Percentiles rank a stretch among this genome's conserved stretches.
Conservation (phyloP, 768 basidiomycete species). For the Tylopilus felleus region DNA sequence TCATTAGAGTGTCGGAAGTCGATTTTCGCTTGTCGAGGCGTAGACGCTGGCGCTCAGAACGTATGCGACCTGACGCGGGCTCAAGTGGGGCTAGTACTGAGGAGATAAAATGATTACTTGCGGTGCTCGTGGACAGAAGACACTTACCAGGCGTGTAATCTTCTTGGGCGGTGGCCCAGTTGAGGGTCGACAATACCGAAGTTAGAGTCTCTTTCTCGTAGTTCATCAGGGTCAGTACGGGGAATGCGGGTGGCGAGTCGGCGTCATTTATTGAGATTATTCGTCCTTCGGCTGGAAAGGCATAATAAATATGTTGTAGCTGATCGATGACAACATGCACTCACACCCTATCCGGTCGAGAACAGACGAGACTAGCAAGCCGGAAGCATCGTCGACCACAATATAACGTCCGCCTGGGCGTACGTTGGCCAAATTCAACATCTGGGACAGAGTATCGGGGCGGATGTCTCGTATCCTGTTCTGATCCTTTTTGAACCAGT, state of each 20-base stretch:
- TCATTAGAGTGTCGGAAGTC: slow-evolving; percentile 57
- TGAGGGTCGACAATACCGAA: slow-evolving; percentile 62
- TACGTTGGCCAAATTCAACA: slow-evolving; percentile 79
- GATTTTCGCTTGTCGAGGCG: slow-evolving; percentile 76
- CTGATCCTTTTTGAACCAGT: slow-evolving; percentile 86
- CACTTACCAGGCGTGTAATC: slow-evolving; percentile 63
- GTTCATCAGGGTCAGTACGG: slow-evolving; percentile 82
- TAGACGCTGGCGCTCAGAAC: slow-evolving; percentile 68
- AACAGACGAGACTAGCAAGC: slow-evolving; percentile 79
- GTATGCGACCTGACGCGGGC: slow-evolving; percentile 52
- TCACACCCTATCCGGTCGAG: slow-evolving; percentile 84
- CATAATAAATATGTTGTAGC: not conserved
- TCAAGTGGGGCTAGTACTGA: slow-evolving; percentile 61
- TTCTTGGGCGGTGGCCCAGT: slow-evolving; percentile 88
- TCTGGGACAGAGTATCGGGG: slow-evolving; percentile 83
- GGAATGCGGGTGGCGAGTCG: slow-evolving; percentile 91
- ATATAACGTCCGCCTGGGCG: slow-evolving; percentile 85
- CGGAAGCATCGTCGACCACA: slow-evolving; percentile 89
- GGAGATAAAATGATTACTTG: slow-evolving; percentile 4
- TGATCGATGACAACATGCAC: slow-evolving; percentile 11
- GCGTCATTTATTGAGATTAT: slow-evolving; percentile 83
- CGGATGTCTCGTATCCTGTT: slow-evolving; percentile 79
- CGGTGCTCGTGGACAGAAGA: not conserved
- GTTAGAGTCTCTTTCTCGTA: slow-evolving; percentile 56
- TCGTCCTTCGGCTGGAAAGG: slow-evolving; percentile 63